A percentile compares a stretch with the other conserved stretches of the same genome.
phyloP scores from a whole-genome alignment of 352 stramenopile genomes.

The Globisporangium cylindrosporum region DNA sequence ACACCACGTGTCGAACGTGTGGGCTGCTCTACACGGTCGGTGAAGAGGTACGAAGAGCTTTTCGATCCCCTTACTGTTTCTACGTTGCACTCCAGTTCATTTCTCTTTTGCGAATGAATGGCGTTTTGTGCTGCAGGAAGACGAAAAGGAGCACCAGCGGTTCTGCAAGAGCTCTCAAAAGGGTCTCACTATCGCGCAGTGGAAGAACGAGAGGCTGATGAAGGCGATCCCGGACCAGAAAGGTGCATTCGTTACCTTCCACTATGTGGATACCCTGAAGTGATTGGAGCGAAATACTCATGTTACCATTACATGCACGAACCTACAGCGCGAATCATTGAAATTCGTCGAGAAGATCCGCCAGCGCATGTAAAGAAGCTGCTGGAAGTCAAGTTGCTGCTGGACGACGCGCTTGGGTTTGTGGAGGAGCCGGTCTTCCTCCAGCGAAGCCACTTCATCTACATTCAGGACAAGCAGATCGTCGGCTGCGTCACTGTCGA shows the following conservation, averaged over 20 bases:
- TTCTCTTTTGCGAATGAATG: background rate
- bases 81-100: too few species aligned
- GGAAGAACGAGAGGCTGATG: constrained; percentile 63
- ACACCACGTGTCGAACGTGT: constrained; percentile 56
- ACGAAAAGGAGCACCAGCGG: constrained; percentile 64
- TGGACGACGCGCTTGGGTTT: constrained; percentile 73
- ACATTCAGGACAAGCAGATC: constrained; percentile 51
- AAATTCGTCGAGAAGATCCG: constrained; percentile 55
- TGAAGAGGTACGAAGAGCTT: constrained; percentile 37
- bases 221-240: constrained; percentile 38
- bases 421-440: constrained; percentile 51
- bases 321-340: constrained; percentile 47
- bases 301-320: background rate
- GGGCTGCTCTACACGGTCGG: constrained; percentile 71
- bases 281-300: background rate
- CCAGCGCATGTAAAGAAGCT: constrained; percentile 68
- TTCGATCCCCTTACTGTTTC: background rate
- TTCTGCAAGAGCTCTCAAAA: constrained; percentile 48
- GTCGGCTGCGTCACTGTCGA: constrained; percentile 63
- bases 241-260: constrained; percentile 15
- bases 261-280: background rate
- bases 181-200: constrained; percentile 55
- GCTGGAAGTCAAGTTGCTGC: constrained; percentile 60
- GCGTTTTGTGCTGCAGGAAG: constrained; percentile 30
- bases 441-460: constrained; percentile 59